Base-by-base conservation (phyloP, 345 rosid genomes). In the Euphorbia lathyris region DNA sequence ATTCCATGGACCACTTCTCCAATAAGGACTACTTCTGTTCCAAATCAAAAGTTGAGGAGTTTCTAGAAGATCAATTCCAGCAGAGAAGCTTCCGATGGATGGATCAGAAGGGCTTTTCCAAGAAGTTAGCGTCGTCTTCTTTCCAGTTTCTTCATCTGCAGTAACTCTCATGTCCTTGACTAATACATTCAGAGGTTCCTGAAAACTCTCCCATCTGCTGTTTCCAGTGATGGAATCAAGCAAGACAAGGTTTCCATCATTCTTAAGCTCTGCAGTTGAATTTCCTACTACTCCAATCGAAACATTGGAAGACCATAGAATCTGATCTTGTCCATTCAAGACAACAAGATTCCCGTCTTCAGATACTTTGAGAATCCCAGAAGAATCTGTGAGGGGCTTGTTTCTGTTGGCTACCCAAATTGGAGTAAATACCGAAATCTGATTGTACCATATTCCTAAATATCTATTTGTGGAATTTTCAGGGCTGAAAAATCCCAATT, bases 1-100 rank as follows among this genome's bases (percentile, higher is more conserved):
- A 63, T 80, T 82, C 96, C 93, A 87, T 0, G 89, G 89, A 16
- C 89, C 90, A 23, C 84, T 80, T n/a, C 87, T 78, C 90, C 88
- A 86, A 5, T 48, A 48, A 0, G 82, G 81, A 7, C 13, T 25
- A 5, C 43, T 66, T 26, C 75, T 79, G 0, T 89, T 87, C 93
- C 89, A 78, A 13, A 84, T 27, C 9, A 80, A 55, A 30, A 60
- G 0, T 63, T 89, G 72, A 20, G 86, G 87, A 43, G 77, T 63
- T 16, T 40, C 55, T 9, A 9, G 43, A 56, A 77, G 56, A 11
- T 66, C 70, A 22, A 85, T 60, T 25, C 86, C 84, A 14, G 8
- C 13, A 6, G 88, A 73, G 30, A 82, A 89, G 25, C 65, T 65
- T 45, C 90, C 89, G 6, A 61, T 58, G 11, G 90, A 78, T 67